Evolutionary conservation across 75 land plant genomes (phyloP).

Genomic region (Cunninghamia lanceolata): DNA sequence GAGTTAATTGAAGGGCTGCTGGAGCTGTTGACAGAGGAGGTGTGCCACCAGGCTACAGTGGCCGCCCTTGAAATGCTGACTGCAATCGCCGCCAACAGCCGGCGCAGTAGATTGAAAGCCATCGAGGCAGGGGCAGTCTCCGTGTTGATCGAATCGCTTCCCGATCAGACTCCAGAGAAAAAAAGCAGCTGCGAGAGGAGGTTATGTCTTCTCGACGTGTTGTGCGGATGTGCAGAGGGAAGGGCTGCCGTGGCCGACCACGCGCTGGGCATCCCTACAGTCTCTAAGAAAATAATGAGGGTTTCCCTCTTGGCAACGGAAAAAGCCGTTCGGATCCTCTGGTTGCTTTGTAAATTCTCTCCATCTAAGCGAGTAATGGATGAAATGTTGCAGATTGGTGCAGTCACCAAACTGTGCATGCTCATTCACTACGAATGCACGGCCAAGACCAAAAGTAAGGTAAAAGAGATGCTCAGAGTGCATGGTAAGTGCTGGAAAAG

Average conservation of each 20-base stretch:
- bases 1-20: conserved; percentile 36
- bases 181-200: conserved; percentile 32
- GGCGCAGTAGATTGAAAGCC: conserved; percentile 29
- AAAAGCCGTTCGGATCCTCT: conserved; percentile 16
- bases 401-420: conserved; percentile 36
- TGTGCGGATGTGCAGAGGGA: conserved; percentile 44
- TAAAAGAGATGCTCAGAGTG: conserved; percentile 26
- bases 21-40: conserved; percentile 39
- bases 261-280: conserved; percentile 34
- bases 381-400: conserved; percentile 41
- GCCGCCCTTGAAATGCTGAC: conserved; percentile 22
- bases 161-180: conserved; percentile 17
- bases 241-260: conserved; percentile 37
- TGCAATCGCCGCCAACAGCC: conserved; percentile 17
- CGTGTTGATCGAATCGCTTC: conserved; percentile 54
- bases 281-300: conserved; percentile 34
- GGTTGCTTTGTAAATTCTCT: conserved; percentile 21
- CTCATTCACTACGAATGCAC: conserved; percentile 33
- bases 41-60: conserved; percentile 27
- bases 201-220: conserved; percentile 22
- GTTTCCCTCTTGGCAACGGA: conserved; percentile 13
- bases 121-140: conserved; percentile 57
- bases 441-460: conserved; percentile 37
- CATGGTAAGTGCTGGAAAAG: conserved; percentile 31
- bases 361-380: conserved; percentile 34